Evolutionary conservation across 768 basidiomycete genomes (phyloP).

Genomic region (Leucosporidium yakuticum): DNA sequence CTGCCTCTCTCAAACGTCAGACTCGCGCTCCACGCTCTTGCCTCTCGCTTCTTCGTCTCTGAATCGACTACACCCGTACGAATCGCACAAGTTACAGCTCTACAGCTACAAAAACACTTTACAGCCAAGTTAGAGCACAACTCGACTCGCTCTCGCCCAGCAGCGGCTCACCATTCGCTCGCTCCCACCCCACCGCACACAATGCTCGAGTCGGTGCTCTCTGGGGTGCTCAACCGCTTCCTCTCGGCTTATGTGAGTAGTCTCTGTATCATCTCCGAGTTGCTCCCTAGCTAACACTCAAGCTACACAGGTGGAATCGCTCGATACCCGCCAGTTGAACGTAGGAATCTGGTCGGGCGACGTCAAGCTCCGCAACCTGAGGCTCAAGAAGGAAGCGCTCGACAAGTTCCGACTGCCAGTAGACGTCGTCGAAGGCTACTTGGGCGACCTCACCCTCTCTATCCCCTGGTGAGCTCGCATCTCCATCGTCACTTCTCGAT

Average conservation of each 20-base stretch:
- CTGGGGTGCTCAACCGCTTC: slow-evolving; percentile 17
- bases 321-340: slow-evolving; percentile 90
- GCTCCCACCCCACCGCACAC: neutral
- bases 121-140: neutral
- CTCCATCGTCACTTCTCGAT: too few relatives aligned
- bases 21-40: neutral
- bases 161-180: neutral
- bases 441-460: slow-evolving; percentile 77
- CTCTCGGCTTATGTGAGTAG: neutral
- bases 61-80: neutral
- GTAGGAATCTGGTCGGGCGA: slow-evolving; percentile 82
- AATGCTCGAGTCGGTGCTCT: slow-evolving; percentile 21
- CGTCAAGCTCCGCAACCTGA: slow-evolving; percentile 54
- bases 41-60: too few relatives aligned
- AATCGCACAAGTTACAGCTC: too few relatives aligned
- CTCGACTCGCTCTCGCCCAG: neutral
- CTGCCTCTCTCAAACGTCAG: neutral
- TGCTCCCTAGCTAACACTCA: neutral
- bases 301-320: slow-evolving; percentile 79
- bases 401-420: slow-evolving; percentile 94
- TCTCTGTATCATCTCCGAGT: too few relatives aligned
- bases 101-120: neutral
- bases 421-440: slow-evolving; percentile 85
- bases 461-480: slow-evolving; percentile 63
- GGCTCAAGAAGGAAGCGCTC: slow-evolving; percentile 83